Evolutionary conservation across 2,329 filamentous ascomycete genomes (phyloP).

Genomic region (Verticillium alfalfae): DNA sequence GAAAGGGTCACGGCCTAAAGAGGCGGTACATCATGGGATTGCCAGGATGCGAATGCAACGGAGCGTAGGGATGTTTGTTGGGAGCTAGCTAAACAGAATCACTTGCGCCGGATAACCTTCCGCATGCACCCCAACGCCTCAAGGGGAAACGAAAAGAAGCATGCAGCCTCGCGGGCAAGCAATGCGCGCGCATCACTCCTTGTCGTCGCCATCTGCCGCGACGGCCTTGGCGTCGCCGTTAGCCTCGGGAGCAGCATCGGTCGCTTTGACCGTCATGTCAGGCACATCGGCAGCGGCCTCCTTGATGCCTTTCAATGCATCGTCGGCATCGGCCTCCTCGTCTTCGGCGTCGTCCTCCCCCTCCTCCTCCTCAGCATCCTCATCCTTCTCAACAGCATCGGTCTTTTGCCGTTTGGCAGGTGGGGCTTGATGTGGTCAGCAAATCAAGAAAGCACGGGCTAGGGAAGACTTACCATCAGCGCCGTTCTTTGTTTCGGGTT

Average conservation of each 20-base stretch:
- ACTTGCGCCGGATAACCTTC: background rate
- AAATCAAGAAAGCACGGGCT: background rate
- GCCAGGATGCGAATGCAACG: background rate
- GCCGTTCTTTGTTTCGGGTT: slow-evolving; percentile 18
- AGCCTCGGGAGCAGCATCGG: slow-evolving; percentile 13
- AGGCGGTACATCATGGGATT: too few species aligned
- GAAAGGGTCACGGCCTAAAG: too few species aligned
- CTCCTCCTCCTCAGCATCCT: slow-evolving; percentile 15
- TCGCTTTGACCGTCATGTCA: slow-evolving; percentile 15
- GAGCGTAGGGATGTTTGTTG: background rate
- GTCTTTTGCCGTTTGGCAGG: slow-evolving; percentile 50
- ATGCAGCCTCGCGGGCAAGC: background rate
- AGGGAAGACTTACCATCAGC: slow-evolving; percentile 24
- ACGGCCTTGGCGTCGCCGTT: slow-evolving; percentile 16
- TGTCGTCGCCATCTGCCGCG: slow-evolving; percentile 12
- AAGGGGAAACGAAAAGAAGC: background rate
- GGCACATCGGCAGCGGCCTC: slow-evolving; percentile 15
- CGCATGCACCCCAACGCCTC: background rate
- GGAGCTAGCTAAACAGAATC: background rate
- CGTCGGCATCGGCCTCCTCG: slow-evolving; percentile 15
- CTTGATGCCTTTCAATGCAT: slow-evolving; percentile 13
- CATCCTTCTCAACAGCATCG: slow-evolving; percentile 25
- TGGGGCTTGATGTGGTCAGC: slow-evolving; percentile 27
- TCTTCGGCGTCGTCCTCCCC: slow-evolving; percentile 15
- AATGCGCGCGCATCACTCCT: slow-evolving; percentile 3